Evolutionary conservation across 345 rosid genomes (phyloP).

Genomic region (Populus alba): DNA sequence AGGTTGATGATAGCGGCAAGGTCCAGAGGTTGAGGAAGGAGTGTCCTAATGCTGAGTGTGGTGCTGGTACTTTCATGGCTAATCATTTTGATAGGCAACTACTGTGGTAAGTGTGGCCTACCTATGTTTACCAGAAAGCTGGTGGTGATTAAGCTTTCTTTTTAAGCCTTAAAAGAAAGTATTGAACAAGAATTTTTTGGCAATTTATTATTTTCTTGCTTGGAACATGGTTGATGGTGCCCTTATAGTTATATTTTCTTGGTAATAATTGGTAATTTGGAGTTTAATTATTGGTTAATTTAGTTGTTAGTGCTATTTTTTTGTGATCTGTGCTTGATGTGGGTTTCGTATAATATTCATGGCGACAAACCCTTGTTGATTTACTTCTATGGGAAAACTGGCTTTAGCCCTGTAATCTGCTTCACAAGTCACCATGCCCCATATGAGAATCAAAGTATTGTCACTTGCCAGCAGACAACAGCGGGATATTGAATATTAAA

Average conservation of each 20-base stretch:
- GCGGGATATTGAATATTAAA: slow-evolving; percentile 2
- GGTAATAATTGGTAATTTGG: background rate
- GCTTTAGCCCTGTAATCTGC: slow-evolving; percentile 3
- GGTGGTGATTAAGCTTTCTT: slow-evolving; percentile 10
- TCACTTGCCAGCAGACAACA: slow-evolving; percentile 7
- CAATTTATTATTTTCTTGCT: background rate
- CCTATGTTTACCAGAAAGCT: slow-evolving; percentile 15
- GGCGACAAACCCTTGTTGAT: background rate
- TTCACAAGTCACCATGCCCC: slow-evolving; percentile 1
- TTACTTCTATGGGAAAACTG: background rate
- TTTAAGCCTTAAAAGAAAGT: background rate
- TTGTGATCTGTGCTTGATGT: background rate
- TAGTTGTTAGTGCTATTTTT: background rate
- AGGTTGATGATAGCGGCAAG: slow-evolving; percentile 1
- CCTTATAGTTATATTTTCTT: background rate
- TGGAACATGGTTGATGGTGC: background rate
- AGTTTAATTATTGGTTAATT: background rate
- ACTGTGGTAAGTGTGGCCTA: slow-evolving; percentile 16
- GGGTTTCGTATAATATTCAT: slow-evolving; percentile 2
- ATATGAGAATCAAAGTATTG: slow-evolving; percentile 11
- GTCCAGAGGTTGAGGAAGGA: slow-evolving; percentile 11
- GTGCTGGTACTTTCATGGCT: slow-evolving; percentile 18
- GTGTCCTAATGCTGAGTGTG: slow-evolving; percentile 8
- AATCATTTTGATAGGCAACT: slow-evolving; percentile 18
- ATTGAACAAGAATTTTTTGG: background rate